Base-by-base conservation (phyloP, 768 basidiomycete genomes). In the Glaciozyma martinii region DNA sequence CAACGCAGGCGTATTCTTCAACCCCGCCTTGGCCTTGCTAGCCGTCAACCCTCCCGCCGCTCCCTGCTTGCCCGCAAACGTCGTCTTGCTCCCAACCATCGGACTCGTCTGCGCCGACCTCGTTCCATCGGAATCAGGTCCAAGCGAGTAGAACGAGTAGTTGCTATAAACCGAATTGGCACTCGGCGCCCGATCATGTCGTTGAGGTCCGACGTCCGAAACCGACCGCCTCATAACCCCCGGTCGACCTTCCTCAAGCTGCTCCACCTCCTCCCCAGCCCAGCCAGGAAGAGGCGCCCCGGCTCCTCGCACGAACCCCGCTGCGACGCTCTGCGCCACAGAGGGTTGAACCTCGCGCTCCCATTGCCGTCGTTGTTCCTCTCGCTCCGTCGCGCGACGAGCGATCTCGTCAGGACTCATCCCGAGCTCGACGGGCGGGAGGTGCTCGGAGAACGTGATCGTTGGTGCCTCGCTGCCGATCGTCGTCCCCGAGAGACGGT, bases 71-170 rank as follows among this genome's bases (percentile, higher is more conserved):
- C 15, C 25, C 21, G 12, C 50, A 13, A 40, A 40, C 37, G 37
- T 40, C 37, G 10, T 40, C 7, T 13, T 13, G 37, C 37, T 40
- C 37, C 37, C 37, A 40, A 2, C 37, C 37, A 6, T 40, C 37
- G 37, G 37, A 40, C 37, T 40, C 37, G 10, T 13, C 12, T 40
- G 10, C 37, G 37, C 37, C 37, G 37, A 40, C 12, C 37, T 40
- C 33, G 33, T 33, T 13, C 37, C 37, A 6, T 40, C 37, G 10
- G 37, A 40, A 3, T 40, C 37, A 2, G 37, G 37, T 13, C 37
- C 37, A 7, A 23, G 47, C 12, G 61, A 60, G 59, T 71, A 66
- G 33, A 60, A 42, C 27, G 66, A 67, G 56, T 67, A 71, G 16
- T 60, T 19, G 27, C 58, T 60, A 46, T 68, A 68, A 13, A 59